Base-by-base conservation (phyloP, 139 green algal genomes). In the Astrephomene gubernaculifera region DNA sequence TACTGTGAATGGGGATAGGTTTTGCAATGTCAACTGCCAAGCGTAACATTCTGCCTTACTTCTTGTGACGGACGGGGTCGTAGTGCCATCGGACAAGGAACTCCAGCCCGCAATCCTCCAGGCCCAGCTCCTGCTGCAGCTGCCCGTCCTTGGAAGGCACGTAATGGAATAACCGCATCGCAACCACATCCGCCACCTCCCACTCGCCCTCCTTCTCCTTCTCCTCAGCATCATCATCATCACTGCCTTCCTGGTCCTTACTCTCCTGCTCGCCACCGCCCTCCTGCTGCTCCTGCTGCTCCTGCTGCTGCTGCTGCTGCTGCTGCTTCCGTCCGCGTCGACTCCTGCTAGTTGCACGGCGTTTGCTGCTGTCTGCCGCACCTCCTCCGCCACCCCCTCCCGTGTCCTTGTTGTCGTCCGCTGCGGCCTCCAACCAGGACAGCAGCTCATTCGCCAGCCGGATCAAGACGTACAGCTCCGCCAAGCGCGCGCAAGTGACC, bases 61-160 rank as follows among this genome's bases (percentile, higher is more conserved):
- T 22, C 39, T 61, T 63, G 44, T 78, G 25, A 29, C 12, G n/a
- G 4, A 9, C n/a, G n/a, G 24, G 7, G 14, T 78, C 41, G 25
- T 78, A 78, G 0, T 10, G 1, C 70, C 70, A 78, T 25, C 45
- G 31, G n/a, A 80, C 71, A 17, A 80, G 71, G 71, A 80, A 80
- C 71, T 80, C 31, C 45, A 80, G 45, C 43, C 36, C 4, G 71
- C 71, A 80, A 14, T 75, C 68, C 45, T 19, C 10, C 24, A 24
- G 25, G 43, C 36, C 3, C 65, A 80, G 71, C 71, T 67, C 71
- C 71, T 80, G 33, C 71, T 49, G 17, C 49, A 80, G 45, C 45
- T 65, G 45, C 7, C 45, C 45, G 17, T 12, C 33, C 45, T 45
- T 80, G 45, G 14, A 12, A 10, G 17, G 31, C 19, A 65, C 71